Evolutionary conservation across 2,329 filamentous ascomycete genomes (phyloP).

Genomic region (Colletotrichum navitas): DNA sequence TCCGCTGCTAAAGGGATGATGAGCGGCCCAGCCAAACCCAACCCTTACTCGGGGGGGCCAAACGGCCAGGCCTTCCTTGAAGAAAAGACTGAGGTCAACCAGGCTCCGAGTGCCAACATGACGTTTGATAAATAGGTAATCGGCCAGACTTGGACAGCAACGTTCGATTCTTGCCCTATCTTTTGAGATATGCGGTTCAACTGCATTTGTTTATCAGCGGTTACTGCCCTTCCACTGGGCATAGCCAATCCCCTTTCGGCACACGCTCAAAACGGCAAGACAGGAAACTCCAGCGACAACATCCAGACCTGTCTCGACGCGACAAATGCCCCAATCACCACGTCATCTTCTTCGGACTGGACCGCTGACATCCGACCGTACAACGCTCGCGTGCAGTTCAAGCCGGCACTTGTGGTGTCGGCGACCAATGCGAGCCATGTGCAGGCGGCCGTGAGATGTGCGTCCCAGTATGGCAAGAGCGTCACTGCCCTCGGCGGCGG

Average conservation of each 20-base stretch:
- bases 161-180: neutral
- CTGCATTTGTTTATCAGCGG: conserved; percentile 11
- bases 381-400: conserved; percentile 52
- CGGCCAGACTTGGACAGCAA: neutral
- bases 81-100: neutral
- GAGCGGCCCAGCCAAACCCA: neutral
- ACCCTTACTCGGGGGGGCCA: neutral
- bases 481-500: conserved; percentile 64
- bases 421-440: conserved; percentile 58
- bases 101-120: neutral
- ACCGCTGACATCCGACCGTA: conserved; percentile 46
- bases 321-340: conserved; percentile 44
- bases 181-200: conserved; percentile 9
- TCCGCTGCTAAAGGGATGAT: neutral
- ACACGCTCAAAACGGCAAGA: neutral
- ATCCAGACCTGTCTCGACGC: conserved; percentile 45
- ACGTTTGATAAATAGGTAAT: neutral
- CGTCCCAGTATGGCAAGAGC: conserved; percentile 55
- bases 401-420: conserved; percentile 59
- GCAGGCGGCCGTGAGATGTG: conserved; percentile 61
- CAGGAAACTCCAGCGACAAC: conserved; percentile 23
- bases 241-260: conserved; percentile 24
- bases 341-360: conserved; percentile 42
- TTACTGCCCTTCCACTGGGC: neutral
- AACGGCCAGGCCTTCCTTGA: neutral